A percentile compares a stretch with the other conserved stretches of the same genome.
These are phyloP conservation scores for Yamadazyma insecticola DNA, from an alignment of 805 yeast species.

Conservation along the genomic window DNA sequence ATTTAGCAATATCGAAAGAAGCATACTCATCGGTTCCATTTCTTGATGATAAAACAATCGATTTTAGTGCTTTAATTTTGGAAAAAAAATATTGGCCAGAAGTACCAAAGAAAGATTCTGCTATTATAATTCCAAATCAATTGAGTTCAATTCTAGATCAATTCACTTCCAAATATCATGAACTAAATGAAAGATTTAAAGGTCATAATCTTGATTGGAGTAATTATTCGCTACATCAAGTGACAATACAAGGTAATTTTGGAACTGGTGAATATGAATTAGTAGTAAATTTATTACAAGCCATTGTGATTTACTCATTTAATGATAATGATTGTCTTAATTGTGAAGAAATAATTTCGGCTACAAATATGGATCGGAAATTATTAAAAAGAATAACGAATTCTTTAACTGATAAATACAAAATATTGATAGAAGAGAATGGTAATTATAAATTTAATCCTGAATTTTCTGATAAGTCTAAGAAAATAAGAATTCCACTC, in stretches of 20 bases:
- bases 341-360: conserved; percentile 16
- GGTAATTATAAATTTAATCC: conserved; percentile 16
- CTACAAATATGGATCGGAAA: conserved; percentile 28
- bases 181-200: conserved; percentile 16
- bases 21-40: conserved; percentile 9
- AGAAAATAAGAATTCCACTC: conserved; percentile 25
- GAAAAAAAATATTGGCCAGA: conserved; percentile 39
- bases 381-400: conserved; percentile 26
- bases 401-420: conserved; percentile 29
- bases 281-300: conserved; percentile 40
- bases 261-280: conserved; percentile 27
- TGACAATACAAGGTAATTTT: conserved; percentile 29
- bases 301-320: conserved; percentile 35
- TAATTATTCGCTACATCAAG: conserved; percentile 36
- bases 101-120: conserved; percentile 20
- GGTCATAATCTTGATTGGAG: conserved; percentile 38
- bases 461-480: conserved; percentile 23
- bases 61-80: conserved; percentile 28
- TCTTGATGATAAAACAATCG: conserved; percentile 8
- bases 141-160: conserved; percentile 15
- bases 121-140: conserved; percentile 19
- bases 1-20: conserved; percentile 18
- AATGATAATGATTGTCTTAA: conserved; percentile 20
- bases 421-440: conserved; percentile 16
- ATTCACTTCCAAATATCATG: conserved; percentile 18